Evolutionary conservation across 2,329 filamentous ascomycete genomes (phyloP), one percentile per base, ranked within the genome.

Genomic region (Colletotrichum limetticola): DNA sequence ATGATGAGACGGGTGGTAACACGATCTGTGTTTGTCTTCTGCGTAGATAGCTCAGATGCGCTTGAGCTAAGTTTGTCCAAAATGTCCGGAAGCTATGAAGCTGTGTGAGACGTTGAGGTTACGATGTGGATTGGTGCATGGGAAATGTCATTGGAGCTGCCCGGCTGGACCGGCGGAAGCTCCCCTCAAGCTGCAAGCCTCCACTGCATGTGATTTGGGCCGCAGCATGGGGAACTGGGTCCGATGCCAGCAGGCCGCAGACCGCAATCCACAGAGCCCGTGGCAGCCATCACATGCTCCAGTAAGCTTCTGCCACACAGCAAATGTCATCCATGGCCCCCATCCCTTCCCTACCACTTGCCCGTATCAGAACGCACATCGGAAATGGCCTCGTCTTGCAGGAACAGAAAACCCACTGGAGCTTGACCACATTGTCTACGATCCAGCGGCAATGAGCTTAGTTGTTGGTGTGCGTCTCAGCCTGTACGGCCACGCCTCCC

Each of bases 181-280:
- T 67, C 42, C 19, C 42, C 32, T 60, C 42, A 42, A 42, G 37
- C 37, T 42, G 37, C 55, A 55, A 49, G 70, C 55, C 55, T 70
- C 66, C 70, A 70, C 55, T 70, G 70, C 70, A 72, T 72, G 70
- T 72, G 70, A 72, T 69, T 26, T 46, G 66, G 68, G 46, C 46
- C 12, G 37, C 60, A 62, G 55, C 60, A 32, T 65, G 58, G 66
- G 58, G 37, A 37, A 24, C 26, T 46, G 55, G 70, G 53, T 49
- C 24, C 53, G 42, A 32, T 37, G 55, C 42, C 28, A 37, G 49
- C 62, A 42, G 68, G n/a, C 42, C 42, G 19, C 62, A 57, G 63
- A 56, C 30, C 8, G 30, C 30, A 26, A 26, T 26, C 26, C 26
- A 26, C 26, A 57, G 53, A 16, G 37, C 58, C 58, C 16, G 55